Conservation (phyloP, 2,329 filamentous ascomycete species). For the Penicillium occitanis region DNA sequence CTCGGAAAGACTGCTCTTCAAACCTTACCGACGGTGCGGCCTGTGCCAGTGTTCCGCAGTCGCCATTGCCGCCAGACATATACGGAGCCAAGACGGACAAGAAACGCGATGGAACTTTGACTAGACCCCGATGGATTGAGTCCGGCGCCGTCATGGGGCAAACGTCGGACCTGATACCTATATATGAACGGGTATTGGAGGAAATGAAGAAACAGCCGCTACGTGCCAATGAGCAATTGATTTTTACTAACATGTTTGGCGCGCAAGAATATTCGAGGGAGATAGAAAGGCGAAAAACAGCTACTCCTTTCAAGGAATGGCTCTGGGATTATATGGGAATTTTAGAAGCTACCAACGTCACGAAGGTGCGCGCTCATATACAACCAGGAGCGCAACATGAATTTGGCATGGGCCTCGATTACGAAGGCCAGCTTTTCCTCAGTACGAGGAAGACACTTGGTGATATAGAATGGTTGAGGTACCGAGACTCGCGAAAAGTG, state of each 20-base stretch:
- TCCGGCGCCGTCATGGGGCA: conserved; percentile 53
- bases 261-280: conserved; percentile 55
- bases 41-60: conserved; percentile 56
- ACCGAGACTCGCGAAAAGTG: conserved; percentile 39
- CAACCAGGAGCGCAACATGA: conserved; percentile 47
- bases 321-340: conserved; percentile 41
- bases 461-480: conserved; percentile 45
- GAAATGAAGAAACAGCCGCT: conserved; percentile 36
- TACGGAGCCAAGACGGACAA: conserved; percentile 49
- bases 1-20: conserved; percentile 55
- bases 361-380: conserved; percentile 35
- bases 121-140: conserved; percentile 51
- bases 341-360: conserved; percentile 39
- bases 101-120: conserved; percentile 37
- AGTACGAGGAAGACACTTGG: conserved; percentile 41
- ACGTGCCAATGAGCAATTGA: conserved; percentile 45
- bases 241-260: conserved; percentile 54
- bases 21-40: conserved; percentile 45
- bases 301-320: conserved; percentile 39
- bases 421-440: conserved; percentile 52
- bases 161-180: conserved; percentile 48
- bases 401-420: conserved; percentile 55
- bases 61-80: conserved; percentile 50
- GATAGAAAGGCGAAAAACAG: conserved; percentile 37
- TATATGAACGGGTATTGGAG: conserved; percentile 48